These are phyloP conservation scores for Naganishia randhawae DNA, from an alignment of 768 basidiomycete genomes.

Conservation along the genomic window DNA sequence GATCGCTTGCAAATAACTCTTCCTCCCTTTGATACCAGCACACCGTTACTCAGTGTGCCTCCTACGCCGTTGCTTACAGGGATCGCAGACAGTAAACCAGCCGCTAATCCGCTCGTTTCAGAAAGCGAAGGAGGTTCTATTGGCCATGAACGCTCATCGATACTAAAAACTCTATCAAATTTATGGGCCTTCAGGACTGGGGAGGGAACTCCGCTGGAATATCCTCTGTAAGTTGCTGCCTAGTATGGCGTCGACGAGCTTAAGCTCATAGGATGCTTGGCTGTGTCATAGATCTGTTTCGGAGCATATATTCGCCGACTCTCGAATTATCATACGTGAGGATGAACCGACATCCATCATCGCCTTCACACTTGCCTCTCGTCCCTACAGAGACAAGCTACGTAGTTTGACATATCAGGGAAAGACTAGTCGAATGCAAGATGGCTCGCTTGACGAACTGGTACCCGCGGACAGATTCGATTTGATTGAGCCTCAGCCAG, in stretches of 20 bases:
- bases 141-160: slow-evolving; percentile 65
- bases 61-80: slow-evolving; percentile 44
- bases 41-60: slow-evolving; percentile 49
- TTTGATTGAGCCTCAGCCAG: slow-evolving; percentile 86
- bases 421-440: slow-evolving; percentile 17
- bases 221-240: slow-evolving; percentile 57
- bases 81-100: slow-evolving; percentile 33
- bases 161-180: slow-evolving; percentile 76
- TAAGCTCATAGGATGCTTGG: too few species aligned
- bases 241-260: too few species aligned
- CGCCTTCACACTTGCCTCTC: slow-evolving; percentile 69
- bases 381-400: slow-evolving; percentile 50
- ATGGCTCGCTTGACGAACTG: not conserved
- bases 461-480: slow-evolving; percentile 60
- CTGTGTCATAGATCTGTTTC: slow-evolving; percentile 38
- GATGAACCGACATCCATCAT: slow-evolving; percentile 98
- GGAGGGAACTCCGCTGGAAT: slow-evolving; percentile 58
- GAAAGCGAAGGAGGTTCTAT: slow-evolving; percentile 54
- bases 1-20: slow-evolving; percentile 49
- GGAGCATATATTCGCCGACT: slow-evolving; percentile 91
- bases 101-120: slow-evolving; percentile 41
- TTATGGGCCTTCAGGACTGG: slow-evolving; percentile 65
- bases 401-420: slow-evolving; percentile 33
- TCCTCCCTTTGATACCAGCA: slow-evolving; percentile 49
- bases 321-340: slow-evolving; percentile 87